phyloP scores from a whole-genome alignment of 441 rosid genomes.

The Eutrema salsugineum region DNA sequence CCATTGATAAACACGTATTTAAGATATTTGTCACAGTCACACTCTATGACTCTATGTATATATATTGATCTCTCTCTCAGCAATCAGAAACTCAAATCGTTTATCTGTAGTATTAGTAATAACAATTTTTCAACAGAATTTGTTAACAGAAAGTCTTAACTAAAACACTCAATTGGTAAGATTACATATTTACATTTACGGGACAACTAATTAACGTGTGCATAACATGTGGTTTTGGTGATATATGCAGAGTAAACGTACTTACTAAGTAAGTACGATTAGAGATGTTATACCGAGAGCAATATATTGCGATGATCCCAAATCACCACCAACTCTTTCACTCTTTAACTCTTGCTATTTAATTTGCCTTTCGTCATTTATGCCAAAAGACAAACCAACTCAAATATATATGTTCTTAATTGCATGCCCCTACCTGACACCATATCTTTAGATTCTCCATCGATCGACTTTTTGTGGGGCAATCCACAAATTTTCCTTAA shows the following conservation, averaged over 20 bases:
- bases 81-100: neutral
- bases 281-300: neutral
- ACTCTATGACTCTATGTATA: too few relatives aligned
- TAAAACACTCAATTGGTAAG: neutral
- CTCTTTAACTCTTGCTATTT: neutral
- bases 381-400: slow-evolving; percentile 21
- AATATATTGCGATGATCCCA: slow-evolving; percentile 1
- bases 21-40: too few relatives aligned
- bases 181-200: neutral
- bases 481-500: neutral
- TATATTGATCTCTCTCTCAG: too few relatives aligned
- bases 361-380: slow-evolving; percentile 14
- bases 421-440: slow-evolving; percentile 22
- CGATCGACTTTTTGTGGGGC: slow-evolving; percentile 11
- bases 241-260: neutral
- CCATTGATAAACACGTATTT: neutral
- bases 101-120: neutral
- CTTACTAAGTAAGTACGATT: neutral
- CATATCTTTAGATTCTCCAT: slow-evolving; percentile 17
- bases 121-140: neutral
- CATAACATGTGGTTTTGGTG: neutral
- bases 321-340: slow-evolving; percentile 6
- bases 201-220: neutral
- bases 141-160: neutral
- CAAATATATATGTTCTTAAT: neutral